These are phyloP conservation scores for Darksidea phi DNA, from an alignment of 495 filamentous ascomycete species.

Conservation along the genomic window DNA sequence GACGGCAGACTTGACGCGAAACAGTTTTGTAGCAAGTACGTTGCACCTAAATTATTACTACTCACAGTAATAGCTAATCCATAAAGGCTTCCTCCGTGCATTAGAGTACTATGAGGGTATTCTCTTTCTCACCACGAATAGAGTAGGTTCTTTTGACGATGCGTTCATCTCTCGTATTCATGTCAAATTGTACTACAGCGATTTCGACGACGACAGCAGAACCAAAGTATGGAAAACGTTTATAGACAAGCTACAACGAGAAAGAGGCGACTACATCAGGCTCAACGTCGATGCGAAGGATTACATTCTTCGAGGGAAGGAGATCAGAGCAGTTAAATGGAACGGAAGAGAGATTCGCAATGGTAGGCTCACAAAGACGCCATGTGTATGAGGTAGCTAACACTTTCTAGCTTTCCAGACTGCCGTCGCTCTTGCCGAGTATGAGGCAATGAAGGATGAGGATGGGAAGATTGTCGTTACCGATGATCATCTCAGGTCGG, in stretches of 20 bases:
- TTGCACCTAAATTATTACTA: neutral
- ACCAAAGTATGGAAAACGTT: neutral
- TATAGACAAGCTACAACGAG: neutral
- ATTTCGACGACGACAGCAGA: neutral
- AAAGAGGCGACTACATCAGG: neutral
- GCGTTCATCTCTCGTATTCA: neutral
- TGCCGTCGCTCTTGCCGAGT: too few relatives aligned
- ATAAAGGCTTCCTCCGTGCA: neutral
- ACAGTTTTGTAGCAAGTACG: neutral
- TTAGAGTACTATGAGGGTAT: neutral
- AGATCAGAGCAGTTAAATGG: too few relatives aligned
- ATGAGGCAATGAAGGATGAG: too few relatives aligned
- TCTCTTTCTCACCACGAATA: neutral
- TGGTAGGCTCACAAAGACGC: too few relatives aligned
- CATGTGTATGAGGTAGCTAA: too few relatives aligned
- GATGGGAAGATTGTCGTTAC: too few relatives aligned
- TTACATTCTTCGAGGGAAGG: neutral
- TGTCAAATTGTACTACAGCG: neutral
- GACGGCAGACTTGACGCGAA: neutral
- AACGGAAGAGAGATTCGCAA: neutral
- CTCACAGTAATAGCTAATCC: constrained; percentile 37
- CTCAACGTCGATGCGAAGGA: neutral
- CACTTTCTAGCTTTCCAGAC: too few relatives aligned
- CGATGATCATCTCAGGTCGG: too few relatives aligned
- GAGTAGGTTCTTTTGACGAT: neutral